Evolutionary conservation across 2,329 filamentous ascomycete species (phyloP).

Genomic region (Penicillium brasilianum): DNA sequence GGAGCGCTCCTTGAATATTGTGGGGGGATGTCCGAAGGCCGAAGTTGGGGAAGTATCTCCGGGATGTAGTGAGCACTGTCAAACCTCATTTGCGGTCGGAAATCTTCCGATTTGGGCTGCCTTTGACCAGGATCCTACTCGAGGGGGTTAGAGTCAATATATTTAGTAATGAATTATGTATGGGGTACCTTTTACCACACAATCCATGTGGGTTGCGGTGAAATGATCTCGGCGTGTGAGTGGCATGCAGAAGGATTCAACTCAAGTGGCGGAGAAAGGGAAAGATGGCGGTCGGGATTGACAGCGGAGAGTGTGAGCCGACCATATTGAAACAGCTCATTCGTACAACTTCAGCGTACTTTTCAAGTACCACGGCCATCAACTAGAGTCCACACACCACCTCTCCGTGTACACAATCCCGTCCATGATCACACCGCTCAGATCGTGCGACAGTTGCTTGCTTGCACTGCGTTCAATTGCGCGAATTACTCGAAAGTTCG

Average conservation of each 20-base stretch:
- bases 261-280: too few relatives aligned
- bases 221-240: background rate
- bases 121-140: background rate
- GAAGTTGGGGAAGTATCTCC: background rate
- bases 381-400: background rate
- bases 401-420: background rate
- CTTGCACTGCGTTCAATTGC: conserved; percentile 10
- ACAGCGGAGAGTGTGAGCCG: background rate
- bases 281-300: background rate
- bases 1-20: background rate
- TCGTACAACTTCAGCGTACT: background rate
- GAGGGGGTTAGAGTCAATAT: background rate
- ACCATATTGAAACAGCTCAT: background rate
- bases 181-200: too few relatives aligned
- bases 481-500: conserved; percentile 2
- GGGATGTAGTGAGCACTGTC: background rate
- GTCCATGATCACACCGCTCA: background rate
- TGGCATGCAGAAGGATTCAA: background rate
- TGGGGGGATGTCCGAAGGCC: background rate
- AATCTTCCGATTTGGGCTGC: background rate
- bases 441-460: conserved; percentile 1
- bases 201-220: background rate
- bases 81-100: background rate
- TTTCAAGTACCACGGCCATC: background rate
- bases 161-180: background rate